These are phyloP conservation scores for Rhodotorula mucilaginosa DNA, from an alignment of 1,284 basidiomycete species.

Conservation along the genomic window DNA sequence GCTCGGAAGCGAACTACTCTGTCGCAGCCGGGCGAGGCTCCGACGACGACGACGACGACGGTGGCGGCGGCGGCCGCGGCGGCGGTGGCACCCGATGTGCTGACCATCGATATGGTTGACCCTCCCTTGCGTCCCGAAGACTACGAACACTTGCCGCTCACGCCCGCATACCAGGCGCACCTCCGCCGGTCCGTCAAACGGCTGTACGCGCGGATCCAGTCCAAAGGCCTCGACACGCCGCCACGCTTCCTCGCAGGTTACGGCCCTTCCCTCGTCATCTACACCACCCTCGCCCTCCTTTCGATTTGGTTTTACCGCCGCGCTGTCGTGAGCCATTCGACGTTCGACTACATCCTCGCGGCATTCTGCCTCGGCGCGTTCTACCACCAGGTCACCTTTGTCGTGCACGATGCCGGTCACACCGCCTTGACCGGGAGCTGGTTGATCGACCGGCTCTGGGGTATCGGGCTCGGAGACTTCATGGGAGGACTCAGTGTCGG, in stretches of 20 bases:
- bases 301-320: conserved; percentile 64
- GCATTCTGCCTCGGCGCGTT: conserved; percentile 79
- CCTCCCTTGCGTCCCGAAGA: conserved; percentile 40
- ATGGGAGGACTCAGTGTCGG: conserved; percentile 89
- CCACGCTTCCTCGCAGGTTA: conserved; percentile 79
- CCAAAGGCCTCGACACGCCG: conserved; percentile 80
- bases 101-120: conserved; percentile 46
- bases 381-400: conserved; percentile 94
- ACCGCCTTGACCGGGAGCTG: conserved; percentile 88
- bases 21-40: neutral
- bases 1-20: neutral
- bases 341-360: conserved; percentile 58
- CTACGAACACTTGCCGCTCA: conserved; percentile 53
- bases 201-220: conserved; percentile 70
- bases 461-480: conserved; percentile 78
- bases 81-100: neutral
- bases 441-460: conserved; percentile 73
- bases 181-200: conserved; percentile 77
- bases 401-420: conserved; percentile 92
- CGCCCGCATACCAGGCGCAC: conserved; percentile 61
- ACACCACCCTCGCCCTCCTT: conserved; percentile 61
- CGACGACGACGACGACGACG: conserved; percentile 1
- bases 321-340: conserved; percentile 21
- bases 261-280: conserved; percentile 79
- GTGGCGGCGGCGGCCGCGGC: neutral